Conservation (phyloP, 164 flowering plant genomes). For the Litsea cubeba region DNA sequence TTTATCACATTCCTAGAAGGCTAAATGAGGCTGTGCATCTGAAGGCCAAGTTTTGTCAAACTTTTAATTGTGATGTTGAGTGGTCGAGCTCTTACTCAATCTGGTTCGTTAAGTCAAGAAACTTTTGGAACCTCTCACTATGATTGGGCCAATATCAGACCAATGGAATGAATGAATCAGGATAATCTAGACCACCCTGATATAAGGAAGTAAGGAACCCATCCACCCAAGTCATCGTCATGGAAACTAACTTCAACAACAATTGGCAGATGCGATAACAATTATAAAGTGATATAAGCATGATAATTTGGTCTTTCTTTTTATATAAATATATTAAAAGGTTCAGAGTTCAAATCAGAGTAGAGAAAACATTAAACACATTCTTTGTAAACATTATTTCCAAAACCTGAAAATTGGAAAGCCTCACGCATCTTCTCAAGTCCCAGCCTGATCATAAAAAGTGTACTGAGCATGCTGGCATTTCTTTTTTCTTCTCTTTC, state of each 20-base stretch:
- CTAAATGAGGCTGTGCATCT: too few relatives aligned
- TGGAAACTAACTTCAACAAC: neutral
- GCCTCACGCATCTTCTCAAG: neutral
- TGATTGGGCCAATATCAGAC: too few relatives aligned
- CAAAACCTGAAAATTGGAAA: neutral
- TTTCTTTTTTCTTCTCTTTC: neutral
- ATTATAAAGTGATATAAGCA: neutral
- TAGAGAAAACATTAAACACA: slow-evolving; percentile 4
- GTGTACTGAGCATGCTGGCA: neutral
- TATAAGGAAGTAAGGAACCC: too few relatives aligned
- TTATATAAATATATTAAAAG: neutral
- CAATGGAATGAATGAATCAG: too few relatives aligned
- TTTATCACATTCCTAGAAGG: too few relatives aligned
- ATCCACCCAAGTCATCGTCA: too few relatives aligned
- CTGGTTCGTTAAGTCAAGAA: too few relatives aligned
- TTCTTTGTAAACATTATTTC: slow-evolving; percentile 9
- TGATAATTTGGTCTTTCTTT: neutral
- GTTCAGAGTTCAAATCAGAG: slow-evolving; percentile 11
- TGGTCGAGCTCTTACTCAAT: too few relatives aligned
- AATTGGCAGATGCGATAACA: neutral
- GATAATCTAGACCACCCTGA: too few relatives aligned
- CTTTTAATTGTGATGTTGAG: too few relatives aligned
- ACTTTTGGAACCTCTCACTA: too few relatives aligned
- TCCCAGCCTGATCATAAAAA: neutral
- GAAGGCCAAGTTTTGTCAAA: too few relatives aligned